phyloP scores from a whole-genome alignment of 1,139 yeast species.

The Zygosaccharomyces sapae region DNA sequence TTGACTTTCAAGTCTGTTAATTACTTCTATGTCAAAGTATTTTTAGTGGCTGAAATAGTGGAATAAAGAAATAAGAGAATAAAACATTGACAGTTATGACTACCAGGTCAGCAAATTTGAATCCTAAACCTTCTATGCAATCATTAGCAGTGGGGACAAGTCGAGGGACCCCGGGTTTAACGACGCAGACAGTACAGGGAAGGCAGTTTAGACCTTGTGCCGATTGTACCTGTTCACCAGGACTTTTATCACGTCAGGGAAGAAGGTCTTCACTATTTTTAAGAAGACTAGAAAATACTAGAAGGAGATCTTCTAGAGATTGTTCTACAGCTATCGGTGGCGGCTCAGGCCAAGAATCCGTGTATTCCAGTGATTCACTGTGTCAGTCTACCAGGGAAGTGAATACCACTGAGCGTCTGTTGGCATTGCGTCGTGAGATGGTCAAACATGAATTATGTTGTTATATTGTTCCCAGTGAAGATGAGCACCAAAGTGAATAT shows the following conservation, averaged over 20 bases:
- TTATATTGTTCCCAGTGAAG: slow-evolving; percentile 89
- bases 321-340: slow-evolving; percentile 5
- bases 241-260: slow-evolving; percentile 61
- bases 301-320: slow-evolving; percentile 20
- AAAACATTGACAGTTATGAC: not conserved
- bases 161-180: slow-evolving; percentile 9
- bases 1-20: too few species aligned
- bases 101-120: slow-evolving; percentile 8
- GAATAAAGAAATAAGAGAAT: not conserved
- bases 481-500: slow-evolving; percentile 91
- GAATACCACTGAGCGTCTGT: slow-evolving; percentile 58
- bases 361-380: slow-evolving; percentile 39
- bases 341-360: slow-evolving; percentile 27
- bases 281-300: slow-evolving; percentile 26
- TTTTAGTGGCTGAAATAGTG: not conserved
- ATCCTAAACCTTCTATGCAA: slow-evolving; percentile 13
- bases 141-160: slow-evolving; percentile 5
- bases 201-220: slow-evolving; percentile 47
- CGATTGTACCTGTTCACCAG: slow-evolving; percentile 81
- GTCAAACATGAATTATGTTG: slow-evolving; percentile 61
- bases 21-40: not conserved
- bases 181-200: slow-evolving; percentile 8
- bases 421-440: slow-evolving; percentile 63
- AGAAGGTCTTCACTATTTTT: slow-evolving; percentile 49
- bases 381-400: slow-evolving; percentile 41